A percentile compares a stretch with the other conserved stretches of the same genome.
These are phyloP conservation scores for Halophytophthora polymorphica DNA, from an alignment of 352 stramenopile genomes.

Conservation along the genomic window DNA sequence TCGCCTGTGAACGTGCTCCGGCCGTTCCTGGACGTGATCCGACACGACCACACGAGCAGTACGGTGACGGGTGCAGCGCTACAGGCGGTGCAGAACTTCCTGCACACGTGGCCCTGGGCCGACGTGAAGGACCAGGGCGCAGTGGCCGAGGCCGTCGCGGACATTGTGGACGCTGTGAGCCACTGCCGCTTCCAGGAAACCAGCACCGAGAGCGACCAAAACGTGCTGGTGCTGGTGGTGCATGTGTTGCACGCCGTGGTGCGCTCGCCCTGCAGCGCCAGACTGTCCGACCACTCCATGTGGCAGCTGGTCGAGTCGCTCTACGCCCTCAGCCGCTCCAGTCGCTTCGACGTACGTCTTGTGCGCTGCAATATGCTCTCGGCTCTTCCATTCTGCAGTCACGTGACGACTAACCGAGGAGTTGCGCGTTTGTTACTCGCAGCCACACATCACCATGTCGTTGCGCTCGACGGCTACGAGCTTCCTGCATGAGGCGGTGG, in stretches of 20 bases:
- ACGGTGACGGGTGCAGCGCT: constrained; percentile 92
- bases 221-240: constrained; percentile 92
- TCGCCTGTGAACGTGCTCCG: constrained; percentile 65
- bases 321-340: constrained; percentile 89
- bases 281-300: constrained; percentile 91
- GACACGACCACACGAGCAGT: constrained; percentile 90
- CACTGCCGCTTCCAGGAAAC: constrained; percentile 96
- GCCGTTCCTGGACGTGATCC: constrained; percentile 95
- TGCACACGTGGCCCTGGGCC: constrained; percentile 81
- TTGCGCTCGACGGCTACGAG: constrained; percentile 63
- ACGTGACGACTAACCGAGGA: constrained; percentile 2
- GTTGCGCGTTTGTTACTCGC: constrained; percentile 1
- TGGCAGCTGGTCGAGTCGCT: constrained; percentile 96
- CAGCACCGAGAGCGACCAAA: constrained; percentile 84
- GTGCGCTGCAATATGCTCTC: background rate
- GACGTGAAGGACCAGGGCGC: constrained; percentile 34
- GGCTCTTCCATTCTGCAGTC: background rate
- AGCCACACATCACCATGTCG: constrained; percentile 61
- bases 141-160: constrained; percentile 50
- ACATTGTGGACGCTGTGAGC: constrained; percentile 90
- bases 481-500: constrained; percentile 58
- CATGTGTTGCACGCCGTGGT: constrained; percentile 94
- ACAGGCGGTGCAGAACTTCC: constrained; percentile 94
- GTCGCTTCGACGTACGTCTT: constrained; percentile 51
- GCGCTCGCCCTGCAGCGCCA: constrained; percentile 66